phyloP scores from a whole-genome alignment of 148 eudicot species.

The Rhododendron mucronatum region DNA sequence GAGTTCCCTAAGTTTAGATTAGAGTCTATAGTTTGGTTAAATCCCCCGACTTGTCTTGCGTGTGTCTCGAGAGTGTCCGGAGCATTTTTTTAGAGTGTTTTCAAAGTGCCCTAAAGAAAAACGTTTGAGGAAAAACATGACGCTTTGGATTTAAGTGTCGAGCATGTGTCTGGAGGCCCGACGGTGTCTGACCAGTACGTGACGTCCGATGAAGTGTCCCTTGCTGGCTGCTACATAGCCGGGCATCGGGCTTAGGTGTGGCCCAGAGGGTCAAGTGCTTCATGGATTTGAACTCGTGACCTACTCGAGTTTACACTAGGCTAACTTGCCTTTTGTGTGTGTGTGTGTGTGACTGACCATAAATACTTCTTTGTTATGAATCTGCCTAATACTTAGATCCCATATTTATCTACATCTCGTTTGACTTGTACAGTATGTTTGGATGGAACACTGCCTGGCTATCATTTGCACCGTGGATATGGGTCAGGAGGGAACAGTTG shows the following conservation, averaged over 20 bases:
- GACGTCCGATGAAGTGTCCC: neutral
- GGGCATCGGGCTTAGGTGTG: neutral
- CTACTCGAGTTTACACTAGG: neutral
- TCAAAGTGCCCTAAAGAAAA: neutral
- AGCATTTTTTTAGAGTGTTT: neutral
- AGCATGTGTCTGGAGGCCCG: too few species aligned
- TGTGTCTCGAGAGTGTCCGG: neutral
- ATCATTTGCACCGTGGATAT: conserved; percentile 79
- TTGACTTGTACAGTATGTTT: conserved; percentile 64
- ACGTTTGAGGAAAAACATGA: neutral
- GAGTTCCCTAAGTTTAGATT: neutral
- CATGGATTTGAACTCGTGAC: neutral
- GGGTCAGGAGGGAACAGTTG: conserved; percentile 92
- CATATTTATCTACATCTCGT: neutral
- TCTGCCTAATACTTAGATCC: neutral
- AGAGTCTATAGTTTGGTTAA: neutral
- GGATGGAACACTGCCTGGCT: conserved; percentile 95
- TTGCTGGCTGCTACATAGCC: neutral
- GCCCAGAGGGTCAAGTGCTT: neutral
- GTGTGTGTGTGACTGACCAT: neutral
- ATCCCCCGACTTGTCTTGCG: neutral
- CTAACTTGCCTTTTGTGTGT: neutral
- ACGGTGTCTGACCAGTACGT: neutral
- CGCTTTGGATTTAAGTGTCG: neutral
- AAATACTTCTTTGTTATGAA: neutral